A percentile compares a stretch with the other conserved stretches of the same genome.
phyloP scores from a whole-genome alignment of 208 protist genomes.

The Balamuthia mandrillaris region DNA sequence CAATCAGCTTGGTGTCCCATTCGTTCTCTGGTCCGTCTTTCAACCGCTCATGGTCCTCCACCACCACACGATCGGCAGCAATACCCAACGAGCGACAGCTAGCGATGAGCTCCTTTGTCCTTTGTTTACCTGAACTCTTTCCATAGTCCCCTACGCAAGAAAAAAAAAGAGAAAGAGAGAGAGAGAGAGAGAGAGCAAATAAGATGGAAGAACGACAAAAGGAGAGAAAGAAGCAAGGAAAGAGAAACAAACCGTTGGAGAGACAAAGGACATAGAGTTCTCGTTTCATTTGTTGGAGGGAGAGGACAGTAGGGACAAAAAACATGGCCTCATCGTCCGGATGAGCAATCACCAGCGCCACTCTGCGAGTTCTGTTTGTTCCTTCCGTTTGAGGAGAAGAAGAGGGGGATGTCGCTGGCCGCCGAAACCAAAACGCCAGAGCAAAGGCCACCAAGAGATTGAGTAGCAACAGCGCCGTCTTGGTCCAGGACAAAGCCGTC shows the following conservation, averaged over 20 bases:
- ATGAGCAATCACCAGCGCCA: constrained; percentile 67
- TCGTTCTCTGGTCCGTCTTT: constrained; percentile 80
- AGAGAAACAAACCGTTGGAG: constrained; percentile 80
- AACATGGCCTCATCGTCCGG: constrained; percentile 78
- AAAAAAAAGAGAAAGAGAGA: background rate
- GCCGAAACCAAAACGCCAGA: too few relatives aligned
- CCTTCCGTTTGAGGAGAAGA: too few relatives aligned
- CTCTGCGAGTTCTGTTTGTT: too few relatives aligned
- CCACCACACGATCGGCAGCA: constrained; percentile 63
- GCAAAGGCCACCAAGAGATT: too few relatives aligned
- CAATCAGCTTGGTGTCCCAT: constrained; percentile 73
- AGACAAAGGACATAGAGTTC: constrained; percentile 85
- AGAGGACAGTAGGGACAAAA: constrained; percentile 62
- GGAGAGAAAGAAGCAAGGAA: background rate
- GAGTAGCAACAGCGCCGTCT: too few relatives aligned
- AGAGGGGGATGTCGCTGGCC: too few relatives aligned
- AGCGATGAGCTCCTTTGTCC: constrained; percentile 78
- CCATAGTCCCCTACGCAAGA: background rate
- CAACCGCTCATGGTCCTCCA: constrained; percentile 80
- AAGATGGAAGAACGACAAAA: too few relatives aligned
- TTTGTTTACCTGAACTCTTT: constrained; percentile 63
- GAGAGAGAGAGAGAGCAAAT: background rate
- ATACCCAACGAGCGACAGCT: constrained; percentile 77
- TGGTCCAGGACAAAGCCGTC: too few relatives aligned
- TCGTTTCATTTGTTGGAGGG: constrained; percentile 55